A percentile compares a stretch with the other conserved stretches of the same genome.
Conservation (phyloP, 768 basidiomycete species). For the Termitomyces sp. region DNA sequence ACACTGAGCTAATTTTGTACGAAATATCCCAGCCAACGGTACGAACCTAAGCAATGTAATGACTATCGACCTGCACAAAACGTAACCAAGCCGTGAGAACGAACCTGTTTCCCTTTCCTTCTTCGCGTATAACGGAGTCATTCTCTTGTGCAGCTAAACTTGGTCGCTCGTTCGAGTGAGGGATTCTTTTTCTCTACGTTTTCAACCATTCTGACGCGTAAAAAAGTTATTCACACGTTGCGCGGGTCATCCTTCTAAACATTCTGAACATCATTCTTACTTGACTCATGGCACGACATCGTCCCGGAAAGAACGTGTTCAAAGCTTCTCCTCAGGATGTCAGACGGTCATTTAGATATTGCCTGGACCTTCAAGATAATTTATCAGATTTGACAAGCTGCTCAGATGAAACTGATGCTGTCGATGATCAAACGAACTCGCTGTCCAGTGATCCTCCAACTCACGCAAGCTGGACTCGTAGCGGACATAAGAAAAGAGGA, state of each 20-base stretch:
- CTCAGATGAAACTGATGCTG: not conserved
- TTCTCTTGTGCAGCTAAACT: not conserved
- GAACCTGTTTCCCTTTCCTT: not conserved
- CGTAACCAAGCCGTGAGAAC: conserved; percentile 2
- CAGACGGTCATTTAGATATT: not conserved
- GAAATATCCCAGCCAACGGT: not conserved
- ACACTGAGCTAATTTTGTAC: not conserved
- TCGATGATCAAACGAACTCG: not conserved
- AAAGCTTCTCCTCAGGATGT: not conserved
- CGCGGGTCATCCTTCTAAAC: not conserved
- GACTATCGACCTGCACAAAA: not conserved
- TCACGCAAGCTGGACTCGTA: not conserved
- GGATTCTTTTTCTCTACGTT: not conserved
- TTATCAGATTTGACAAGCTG: not conserved
- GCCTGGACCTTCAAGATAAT: not conserved
- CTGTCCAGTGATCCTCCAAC: not conserved
- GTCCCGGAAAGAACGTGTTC: not conserved
- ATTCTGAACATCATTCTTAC: not conserved
- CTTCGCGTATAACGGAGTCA: not conserved
- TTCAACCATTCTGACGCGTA: not conserved
- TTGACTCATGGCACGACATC: not conserved
- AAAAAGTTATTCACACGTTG: not conserved
- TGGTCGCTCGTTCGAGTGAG: not conserved
- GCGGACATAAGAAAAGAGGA: not conserved
- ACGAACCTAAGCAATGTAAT: not conserved